Base-by-base conservation (phyloP, 2,329 filamentous ascomycete species). In the Paraphaeosphaeria minitans region DNA sequence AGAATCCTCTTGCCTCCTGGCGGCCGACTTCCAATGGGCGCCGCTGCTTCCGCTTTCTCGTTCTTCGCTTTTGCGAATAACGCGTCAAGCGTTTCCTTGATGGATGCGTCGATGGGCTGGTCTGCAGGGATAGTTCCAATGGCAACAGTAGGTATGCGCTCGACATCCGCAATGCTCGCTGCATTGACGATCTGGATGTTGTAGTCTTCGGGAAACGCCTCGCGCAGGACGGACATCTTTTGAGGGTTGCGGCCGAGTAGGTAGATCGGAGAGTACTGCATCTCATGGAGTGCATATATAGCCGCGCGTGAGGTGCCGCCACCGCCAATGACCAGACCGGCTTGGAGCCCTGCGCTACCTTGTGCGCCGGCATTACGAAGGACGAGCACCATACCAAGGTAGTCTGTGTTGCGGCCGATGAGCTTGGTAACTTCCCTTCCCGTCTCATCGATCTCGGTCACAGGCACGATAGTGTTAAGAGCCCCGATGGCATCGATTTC, bases 41-140 rank as follows among this genome's bases (percentile, higher is more conserved):
- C 66, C 10, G 72, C 62, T 51, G 57, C 62, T 9, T 55, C 66
- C 2, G 16, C 39, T 10, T 51, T 53, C 50, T 64, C 64, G n/a
- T 53, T 55, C 61, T 70, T 68, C 3, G 67, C 70, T 41, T 70
- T 74, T 24, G 76, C 71, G 62, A 88, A 85, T 57, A 88, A 75
- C 3, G 75, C 68, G 63, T 80, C 80, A 16, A 97, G 79, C 1
- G 90, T 82, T 66, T 88, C 86, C 22, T 85, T 83, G 77, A 97
- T 88, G 12, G 78, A 79, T 0, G 84, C 69, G 64, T 97, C 93
- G 61, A 98, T 90, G 0, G 93, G 90, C 61, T 85, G 85, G 77
- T 97, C 92, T 0, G 91, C 95, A 0, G 95, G 95, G 47, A 99
- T 93, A 0, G 93, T 97, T 69, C 92, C 92, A 62, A 97, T 89